Conservation (phyloP, 176 grass and related monocot genomes). For the Triticum turgidum region DNA sequence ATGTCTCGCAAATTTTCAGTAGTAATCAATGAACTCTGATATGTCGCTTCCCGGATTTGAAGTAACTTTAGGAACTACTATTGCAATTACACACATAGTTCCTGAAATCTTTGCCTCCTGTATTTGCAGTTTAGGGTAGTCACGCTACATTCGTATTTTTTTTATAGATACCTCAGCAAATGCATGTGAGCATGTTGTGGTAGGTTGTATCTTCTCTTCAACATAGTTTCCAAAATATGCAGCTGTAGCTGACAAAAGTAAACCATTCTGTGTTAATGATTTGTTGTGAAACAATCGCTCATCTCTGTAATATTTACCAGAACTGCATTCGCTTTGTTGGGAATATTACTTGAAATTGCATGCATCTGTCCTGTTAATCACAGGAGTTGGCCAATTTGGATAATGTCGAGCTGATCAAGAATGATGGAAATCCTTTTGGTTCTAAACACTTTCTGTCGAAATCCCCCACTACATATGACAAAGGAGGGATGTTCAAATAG, state of each 20-base stretch:
- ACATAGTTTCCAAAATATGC: neutral
- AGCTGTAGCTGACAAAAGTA: neutral
- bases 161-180: constrained; percentile 93
- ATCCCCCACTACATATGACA: constrained; percentile 53
- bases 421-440: constrained; percentile 82
- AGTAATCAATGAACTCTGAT: neutral
- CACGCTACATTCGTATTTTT: constrained; percentile 82
- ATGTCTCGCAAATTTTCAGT: neutral
- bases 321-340: too few relatives aligned
- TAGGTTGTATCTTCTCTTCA: constrained; percentile 41
- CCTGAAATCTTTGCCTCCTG: neutral
- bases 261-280: neutral
- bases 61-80: constrained; percentile 29
- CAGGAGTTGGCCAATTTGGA: constrained; percentile 77
- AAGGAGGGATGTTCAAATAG: constrained; percentile 46
- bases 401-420: constrained; percentile 65
- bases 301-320: neutral
- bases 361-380: constrained; percentile 23
- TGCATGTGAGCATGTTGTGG: constrained; percentile 84
- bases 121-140: constrained; percentile 69
- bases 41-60: neutral
- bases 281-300: neutral
- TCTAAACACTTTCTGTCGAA: constrained; percentile 87
- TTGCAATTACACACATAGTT: constrained; percentile 11
- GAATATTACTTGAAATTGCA: neutral